Evolutionary conservation across 495 filamentous ascomycete species (phyloP), one percentile per base, ranked within the genome.

Genomic region (Penicillium macrosclerotiorum): DNA sequence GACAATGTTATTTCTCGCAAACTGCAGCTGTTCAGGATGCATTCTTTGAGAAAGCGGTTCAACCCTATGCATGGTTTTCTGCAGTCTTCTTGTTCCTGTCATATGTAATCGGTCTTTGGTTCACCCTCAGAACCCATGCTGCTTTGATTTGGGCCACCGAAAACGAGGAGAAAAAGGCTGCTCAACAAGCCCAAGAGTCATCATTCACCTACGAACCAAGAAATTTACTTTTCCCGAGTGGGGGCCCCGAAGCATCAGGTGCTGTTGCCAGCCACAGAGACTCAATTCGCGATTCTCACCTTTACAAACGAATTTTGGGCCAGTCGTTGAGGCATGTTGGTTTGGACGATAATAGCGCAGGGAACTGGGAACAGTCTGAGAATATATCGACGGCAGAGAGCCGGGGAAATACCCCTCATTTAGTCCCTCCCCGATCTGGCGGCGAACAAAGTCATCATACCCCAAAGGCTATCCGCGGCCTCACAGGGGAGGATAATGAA

Each of bases 91-190:
- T 99, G 24, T 98, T 99, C 69, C 65, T 96, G 14, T 90, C 89
- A 0, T 99, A 99, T 63, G 73, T 93, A 26, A 93, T 97, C 51
- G 93, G 93, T 12, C 73, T 97, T 22, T 90, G 90, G 83, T 99
- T 99, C 64, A 99, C 93, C 4, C 79, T 99, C 5, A 76, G 94
- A 48, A 99, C 93, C 2, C 93, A 99, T 62, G 93, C 93, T 4
- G 92, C 93, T 13, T 84, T 95, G 24, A 99, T 99, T 45, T 99
- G 93, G 93, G 91, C 89, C 58, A 84, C 71, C 19, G 89, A 95
- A 49, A 59, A 77, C 3, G 90, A 96, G 32, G 89, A 95, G 66
- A 95, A 78, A 20, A 48, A 38, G n/a, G 64, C 64, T 22, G 43
- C 42, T 31, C 51, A 59, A 14, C 47, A 60, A 12, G 55, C 64